These are phyloP conservation scores for Starmerella vaccinii DNA, from an alignment of 805 yeast genomes.

Conservation along the genomic window DNA sequence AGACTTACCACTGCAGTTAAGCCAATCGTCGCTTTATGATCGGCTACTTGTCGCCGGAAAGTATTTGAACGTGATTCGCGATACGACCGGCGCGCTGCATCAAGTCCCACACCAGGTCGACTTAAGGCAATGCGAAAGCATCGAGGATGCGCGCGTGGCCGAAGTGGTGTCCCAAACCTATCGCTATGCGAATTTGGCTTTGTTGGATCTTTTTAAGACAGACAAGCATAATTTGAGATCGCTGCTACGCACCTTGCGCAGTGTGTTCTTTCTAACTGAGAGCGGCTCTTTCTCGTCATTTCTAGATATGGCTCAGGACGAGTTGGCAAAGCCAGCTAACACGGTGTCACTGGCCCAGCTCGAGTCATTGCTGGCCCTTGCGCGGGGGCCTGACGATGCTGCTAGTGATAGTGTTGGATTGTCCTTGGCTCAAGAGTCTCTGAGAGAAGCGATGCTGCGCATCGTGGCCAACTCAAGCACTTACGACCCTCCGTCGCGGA, in stretches of 20 bases:
- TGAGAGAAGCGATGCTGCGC: constrained; percentile 19
- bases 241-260: constrained; percentile 43
- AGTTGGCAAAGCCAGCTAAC: constrained; percentile 38
- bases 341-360: constrained; percentile 28
- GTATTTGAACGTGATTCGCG: constrained; percentile 59
- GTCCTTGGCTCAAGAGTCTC: constrained; percentile 31
- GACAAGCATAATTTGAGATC: constrained; percentile 45
- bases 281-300: constrained; percentile 45
- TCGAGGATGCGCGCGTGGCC: constrained; percentile 40
- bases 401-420: constrained; percentile 28
- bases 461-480: constrained; percentile 2
- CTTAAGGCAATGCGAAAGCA: constrained; percentile 26
- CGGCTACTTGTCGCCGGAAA: constrained; percentile 77
- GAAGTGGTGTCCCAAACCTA: constrained; percentile 53
- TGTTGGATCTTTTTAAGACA: constrained; percentile 41
- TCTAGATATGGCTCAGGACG: constrained; percentile 41
- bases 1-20: constrained; percentile 60
- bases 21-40: constrained; percentile 42
- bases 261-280: constrained; percentile 42
- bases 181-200: constrained; percentile 51
- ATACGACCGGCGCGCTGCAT: constrained; percentile 15
- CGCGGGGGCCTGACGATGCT: constrained; percentile 26
- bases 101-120: neutral
- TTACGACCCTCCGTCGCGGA: neutral
- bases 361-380: constrained; percentile 29